Evolutionary conservation across 2,329 filamentous ascomycete species (phyloP).

Genomic region (Podosphaera leucotricha): DNA sequence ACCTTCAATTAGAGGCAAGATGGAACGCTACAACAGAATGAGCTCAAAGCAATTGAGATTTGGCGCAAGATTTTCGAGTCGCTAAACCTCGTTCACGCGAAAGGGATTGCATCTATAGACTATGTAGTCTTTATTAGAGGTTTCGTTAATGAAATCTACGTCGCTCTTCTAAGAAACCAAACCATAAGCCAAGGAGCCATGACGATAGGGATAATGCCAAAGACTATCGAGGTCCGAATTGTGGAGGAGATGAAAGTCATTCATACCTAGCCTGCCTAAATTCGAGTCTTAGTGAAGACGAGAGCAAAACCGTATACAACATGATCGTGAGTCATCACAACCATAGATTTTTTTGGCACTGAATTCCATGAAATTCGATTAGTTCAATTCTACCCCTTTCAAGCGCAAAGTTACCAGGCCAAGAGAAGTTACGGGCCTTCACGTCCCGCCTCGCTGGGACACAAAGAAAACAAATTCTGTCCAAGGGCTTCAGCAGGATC

Average conservation of each 20-base stretch:
- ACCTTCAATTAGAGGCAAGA: neutral
- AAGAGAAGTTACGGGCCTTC: neutral
- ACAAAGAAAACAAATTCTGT: too few relatives aligned
- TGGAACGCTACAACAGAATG: neutral
- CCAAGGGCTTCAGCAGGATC: too few relatives aligned
- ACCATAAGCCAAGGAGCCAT: neutral
- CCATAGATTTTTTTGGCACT: neutral
- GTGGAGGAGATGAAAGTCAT: neutral
- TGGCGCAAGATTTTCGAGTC: neutral
- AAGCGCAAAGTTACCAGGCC: neutral
- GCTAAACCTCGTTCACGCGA: neutral
- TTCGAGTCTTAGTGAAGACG: neutral
- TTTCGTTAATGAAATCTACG: neutral
- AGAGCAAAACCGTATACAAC: neutral
- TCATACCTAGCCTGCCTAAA: neutral
- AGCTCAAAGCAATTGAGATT: neutral
- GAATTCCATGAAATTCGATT: neutral
- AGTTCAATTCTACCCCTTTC: neutral
- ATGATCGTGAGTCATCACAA: neutral
- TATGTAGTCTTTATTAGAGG: neutral
- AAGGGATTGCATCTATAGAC: neutral
- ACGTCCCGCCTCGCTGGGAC: neutral
- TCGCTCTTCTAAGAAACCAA: neutral
- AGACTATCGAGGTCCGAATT: neutral
- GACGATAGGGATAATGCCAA: neutral